Evolutionary conservation across 495 filamentous ascomycete species (phyloP), one percentile per base, ranked within the genome.

Genomic region (Cladorrhinum samala): DNA sequence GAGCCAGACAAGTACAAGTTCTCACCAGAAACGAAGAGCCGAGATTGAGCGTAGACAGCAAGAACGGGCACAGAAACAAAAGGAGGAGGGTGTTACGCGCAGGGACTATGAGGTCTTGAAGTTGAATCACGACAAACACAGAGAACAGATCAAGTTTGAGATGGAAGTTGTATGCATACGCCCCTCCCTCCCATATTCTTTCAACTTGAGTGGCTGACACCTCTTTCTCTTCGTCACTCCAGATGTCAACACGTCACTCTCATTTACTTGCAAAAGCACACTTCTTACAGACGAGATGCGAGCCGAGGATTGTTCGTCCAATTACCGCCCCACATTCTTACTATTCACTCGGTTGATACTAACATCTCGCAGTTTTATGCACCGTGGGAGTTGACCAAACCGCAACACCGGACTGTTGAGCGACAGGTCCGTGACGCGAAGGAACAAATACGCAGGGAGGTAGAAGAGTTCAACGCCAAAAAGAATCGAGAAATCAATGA

Each of bases 41-140:
- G 92, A 98, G 64, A 92, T 96, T 63, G 91, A 97, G 71, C 85
- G 83, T 63, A 86, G 87, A 63, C 88, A 93, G 67, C 84, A 91
- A 68, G 88, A 88, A 60, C 91, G 89, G 72, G 74, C 86, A 39
- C 84, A 86, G 62, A 72, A 81, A 57, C 86, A 90, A 69, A 83
- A 81, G 60, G 83, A 61, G 55, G 75, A 77, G 53, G 69, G 86
- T 56, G 88, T 90, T 62, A 76, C 80, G 59, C 82, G 80, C 62
- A 82, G 79, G 70, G 75, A 77, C 60, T 77, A 77, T 58, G 74
- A 77, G 58, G 68, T 83, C 25, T 84, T 85, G 49, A 77, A 81
- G 59, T 70, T 89, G 46, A 74, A 72, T 36, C 69, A 63, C 40
- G 69, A 80, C 49, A 78, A 89, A 38, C 75, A 74, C 63, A 77